Evolutionary conservation across 768 basidiomycete species (phyloP).

Genomic region (Suillus decipiens): DNA sequence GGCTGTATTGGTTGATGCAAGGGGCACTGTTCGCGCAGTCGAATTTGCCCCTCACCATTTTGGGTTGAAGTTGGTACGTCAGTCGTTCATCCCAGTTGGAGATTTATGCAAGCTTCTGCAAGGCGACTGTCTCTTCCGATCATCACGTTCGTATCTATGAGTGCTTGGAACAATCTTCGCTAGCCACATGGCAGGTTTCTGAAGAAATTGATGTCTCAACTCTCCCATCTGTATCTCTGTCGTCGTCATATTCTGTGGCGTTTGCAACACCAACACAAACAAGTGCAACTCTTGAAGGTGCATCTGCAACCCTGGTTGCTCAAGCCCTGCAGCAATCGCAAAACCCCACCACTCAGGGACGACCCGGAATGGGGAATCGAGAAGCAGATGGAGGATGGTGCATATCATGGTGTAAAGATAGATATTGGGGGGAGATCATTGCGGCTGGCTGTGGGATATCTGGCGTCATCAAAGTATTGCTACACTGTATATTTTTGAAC

Average conservation of each 20-base stretch:
- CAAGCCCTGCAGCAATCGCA: conserved; percentile 62
- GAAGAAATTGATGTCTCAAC: conserved; percentile 76
- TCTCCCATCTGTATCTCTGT: conserved; percentile 45
- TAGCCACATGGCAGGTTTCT: conserved; percentile 72
- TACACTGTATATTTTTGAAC: conserved; percentile 4
- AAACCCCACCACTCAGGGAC: conserved; percentile 30
- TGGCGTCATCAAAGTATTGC: conserved; percentile 71
- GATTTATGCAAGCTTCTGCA: conserved; percentile 5
- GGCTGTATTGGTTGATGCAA: conserved; percentile 77
- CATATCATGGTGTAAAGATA: conserved; percentile 94
- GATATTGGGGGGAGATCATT: conserved; percentile 92
- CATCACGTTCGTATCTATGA: conserved; percentile 88
- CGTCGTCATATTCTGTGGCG: conserved; percentile 55
- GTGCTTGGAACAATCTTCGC: conserved; percentile 72
- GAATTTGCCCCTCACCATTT: conserved; percentile 89
- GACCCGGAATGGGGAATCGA: conserved; percentile 56
- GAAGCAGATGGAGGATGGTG: conserved; percentile 94
- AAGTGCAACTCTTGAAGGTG: conserved; percentile 51
- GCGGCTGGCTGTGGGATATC: conserved; percentile 74
- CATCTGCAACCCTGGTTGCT: conserved; percentile 59
- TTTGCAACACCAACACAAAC: conserved; percentile 76
- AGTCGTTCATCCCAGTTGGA: background rate
- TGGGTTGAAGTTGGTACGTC: conserved; percentile 81
- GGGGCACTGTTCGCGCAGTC: conserved; percentile 81
- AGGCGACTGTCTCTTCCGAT: conserved; percentile 92